Base-by-base conservation (phyloP, 345 rosid species). In the Ceriops tagal region DNA sequence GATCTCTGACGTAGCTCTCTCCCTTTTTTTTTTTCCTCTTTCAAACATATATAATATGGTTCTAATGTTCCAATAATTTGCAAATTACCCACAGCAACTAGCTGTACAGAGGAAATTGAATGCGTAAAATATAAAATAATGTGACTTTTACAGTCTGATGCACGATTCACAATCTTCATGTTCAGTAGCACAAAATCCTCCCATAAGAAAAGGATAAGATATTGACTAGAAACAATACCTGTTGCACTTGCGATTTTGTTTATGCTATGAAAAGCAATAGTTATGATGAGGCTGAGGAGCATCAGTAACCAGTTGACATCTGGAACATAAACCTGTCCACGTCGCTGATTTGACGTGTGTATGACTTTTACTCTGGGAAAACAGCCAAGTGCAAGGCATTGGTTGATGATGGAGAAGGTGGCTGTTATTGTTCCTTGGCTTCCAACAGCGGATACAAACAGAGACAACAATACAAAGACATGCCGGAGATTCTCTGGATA, bases 241-340 rank as follows among this genome's bases (percentile, higher is more conserved):
- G 84, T 64, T 18, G 90, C 88, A 65, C 74, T 78, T 70, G 79
- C 88, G 28, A 88, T 81, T 20, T 62, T 75, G 2, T 31, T 26
- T n/a, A 71, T 30, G 34, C 75, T 81, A 21, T 73, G 83, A 59
- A 88, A 86, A 60, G 79, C 84, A 11, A 88, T 59, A 2, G 87
- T 83, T 30, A 79, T 64, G 9, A 67, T 57, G 26, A 88, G 85
- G 82, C 92, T 79, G 55, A 86, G 88, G 61, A 75, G 32, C 90
- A 88, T 88, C 66, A 86, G 22, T 22, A 82, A 64, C 88, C 88
- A 85, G 76, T 88, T 88, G 73, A 77, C 73, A 68, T 86, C 87
- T 1, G 89, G 86, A 56, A 88, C 84, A 59, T 88, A 88, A 65
- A 88, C 81, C 79, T 83, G 90, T 20, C 92, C 92, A 8, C 69